phyloP scores from a whole-genome alignment of 2,329 filamentous ascomycete species.

The Cercospora citrullina region DNA sequence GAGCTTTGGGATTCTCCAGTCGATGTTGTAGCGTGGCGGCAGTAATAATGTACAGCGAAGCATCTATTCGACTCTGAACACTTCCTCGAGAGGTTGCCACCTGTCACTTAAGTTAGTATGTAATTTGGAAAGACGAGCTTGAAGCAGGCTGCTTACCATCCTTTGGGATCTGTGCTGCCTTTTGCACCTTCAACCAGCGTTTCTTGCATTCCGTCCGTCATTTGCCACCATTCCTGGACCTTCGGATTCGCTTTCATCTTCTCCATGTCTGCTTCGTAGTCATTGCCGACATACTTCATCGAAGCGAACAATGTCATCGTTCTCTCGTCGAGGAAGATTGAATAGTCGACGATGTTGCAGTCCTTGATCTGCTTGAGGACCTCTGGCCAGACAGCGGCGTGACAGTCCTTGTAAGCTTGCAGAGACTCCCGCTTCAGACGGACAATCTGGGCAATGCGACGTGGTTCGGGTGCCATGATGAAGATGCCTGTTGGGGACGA shows the following conservation, averaged over 20 bases:
- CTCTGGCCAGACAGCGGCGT: conserved; percentile 74
- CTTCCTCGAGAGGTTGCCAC: conserved; percentile 66
- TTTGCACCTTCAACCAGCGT: conserved; percentile 59
- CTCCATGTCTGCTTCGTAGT: conserved; percentile 74
- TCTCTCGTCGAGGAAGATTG: conserved; percentile 66
- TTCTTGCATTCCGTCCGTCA: conserved; percentile 75
- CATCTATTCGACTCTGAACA: conserved; percentile 55
- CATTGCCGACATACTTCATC: conserved; percentile 76
- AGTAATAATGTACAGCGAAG: conserved; percentile 25
- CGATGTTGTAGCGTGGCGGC: conserved; percentile 41
- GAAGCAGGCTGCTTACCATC: conserved; percentile 51
- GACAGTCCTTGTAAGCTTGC: conserved; percentile 70
- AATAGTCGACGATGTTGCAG: conserved; percentile 75
- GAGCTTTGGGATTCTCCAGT: conserved; percentile 40
- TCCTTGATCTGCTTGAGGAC: conserved; percentile 74
- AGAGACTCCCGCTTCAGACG: conserved; percentile 67
- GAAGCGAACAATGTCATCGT: conserved; percentile 68
- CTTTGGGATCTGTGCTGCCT: conserved; percentile 56
- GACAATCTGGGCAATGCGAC: conserved; percentile 70
- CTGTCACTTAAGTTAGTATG: not conserved
- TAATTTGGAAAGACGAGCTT: not conserved
- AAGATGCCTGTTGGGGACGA: not conserved
- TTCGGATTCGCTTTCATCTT: conserved; percentile 70
- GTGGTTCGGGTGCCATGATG: conserved; percentile 32
- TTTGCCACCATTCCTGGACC: conserved; percentile 58